Base-by-base conservation (phyloP, 495 filamentous ascomycete genomes). In the Talaromyces nanjingensis region DNA sequence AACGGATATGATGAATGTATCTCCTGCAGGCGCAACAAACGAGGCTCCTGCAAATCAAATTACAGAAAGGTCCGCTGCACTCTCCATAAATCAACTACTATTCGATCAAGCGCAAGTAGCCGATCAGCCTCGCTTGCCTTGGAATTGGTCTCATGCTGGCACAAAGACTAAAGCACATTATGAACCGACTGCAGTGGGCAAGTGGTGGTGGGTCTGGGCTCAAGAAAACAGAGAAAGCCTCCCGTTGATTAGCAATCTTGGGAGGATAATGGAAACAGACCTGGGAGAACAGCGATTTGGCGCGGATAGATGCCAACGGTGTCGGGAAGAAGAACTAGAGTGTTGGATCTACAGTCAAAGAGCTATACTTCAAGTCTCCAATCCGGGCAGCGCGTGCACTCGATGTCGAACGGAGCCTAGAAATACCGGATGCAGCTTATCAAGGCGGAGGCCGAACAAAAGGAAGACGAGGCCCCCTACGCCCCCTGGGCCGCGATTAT, bases 261-360 rank as follows among this genome's bases (percentile, higher is more conserved):
- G 58, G 33, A 42, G 58, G 14, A 60, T 60, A 11, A 45, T 60
- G 20, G 58, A 60, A 42, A 60, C 31, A 6, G 58, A 60, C 7
- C 58, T 60, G 11, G 58, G 58, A 20, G 11, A 42, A 14, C 58
- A 60, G 24, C 29, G 31, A n/a, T 22, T 60, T 24, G 34, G 58
- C 9, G 22, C 33, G 8, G 20, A 39, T 11, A 45, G 58, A 42
- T 60, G 58, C 22, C 20, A n/a, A 7, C n/a, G 24, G 6, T 49
- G 59, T 42, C 59, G 49, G 12, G 2, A 6, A 4, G 20, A 25
- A n/a, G 59, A n/a, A 1, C 14, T 20, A 6, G 37, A 60, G 59
- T 45, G 59, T 20, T 45, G 59, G 59, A 8, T 29, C 18, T 60
- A 42, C 59, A 25, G 29, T 47, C 33, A 11, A 25, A 49, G 6